These are phyloP conservation scores for Cryptococcus hybrid DNA, from an alignment of 1,284 basidiomycete species.

Conservation along the genomic window DNA sequence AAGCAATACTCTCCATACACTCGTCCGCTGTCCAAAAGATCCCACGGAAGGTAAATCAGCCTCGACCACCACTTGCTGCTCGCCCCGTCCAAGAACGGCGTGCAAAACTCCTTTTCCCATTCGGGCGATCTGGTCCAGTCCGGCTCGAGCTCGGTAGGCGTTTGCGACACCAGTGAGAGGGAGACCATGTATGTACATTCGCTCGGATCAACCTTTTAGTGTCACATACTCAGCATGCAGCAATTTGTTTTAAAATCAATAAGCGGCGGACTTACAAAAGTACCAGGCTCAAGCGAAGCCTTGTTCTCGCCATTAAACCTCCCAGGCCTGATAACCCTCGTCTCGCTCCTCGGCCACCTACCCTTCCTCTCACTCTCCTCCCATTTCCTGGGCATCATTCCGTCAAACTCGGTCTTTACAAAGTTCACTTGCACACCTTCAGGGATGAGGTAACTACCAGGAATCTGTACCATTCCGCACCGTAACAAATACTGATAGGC, in stretches of 20 bases:
- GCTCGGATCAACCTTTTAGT: slow-evolving; percentile 58
- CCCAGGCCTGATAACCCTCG: slow-evolving; percentile 58
- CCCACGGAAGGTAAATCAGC: slow-evolving; percentile 71
- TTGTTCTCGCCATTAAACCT: slow-evolving; percentile 86
- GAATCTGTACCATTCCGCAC: slow-evolving; percentile 96
- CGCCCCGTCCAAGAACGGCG: slow-evolving; percentile 75
- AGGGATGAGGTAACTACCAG: slow-evolving; percentile 84
- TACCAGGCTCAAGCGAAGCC: slow-evolving; percentile 62
- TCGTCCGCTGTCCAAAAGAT: slow-evolving; percentile 47
- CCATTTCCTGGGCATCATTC: slow-evolving; percentile 71
- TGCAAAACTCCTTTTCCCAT: slow-evolving; percentile 76
- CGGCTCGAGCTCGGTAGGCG: slow-evolving; percentile 65
- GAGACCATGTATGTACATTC: slow-evolving; percentile 85
- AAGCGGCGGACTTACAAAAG: slow-evolving; percentile 64
- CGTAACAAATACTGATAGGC: slow-evolving; percentile 73
- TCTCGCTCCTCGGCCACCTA: slow-evolving; percentile 64
- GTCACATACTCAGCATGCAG: neutral
- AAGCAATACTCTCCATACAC: slow-evolving; percentile 57
- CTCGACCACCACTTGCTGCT: slow-evolving; percentile 69
- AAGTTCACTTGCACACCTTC: slow-evolving; percentile 78
- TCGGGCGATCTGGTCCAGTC: slow-evolving; percentile 57
- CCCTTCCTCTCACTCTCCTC: slow-evolving; percentile 21
- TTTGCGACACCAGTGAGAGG: slow-evolving; percentile 72
- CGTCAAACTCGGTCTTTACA: slow-evolving; percentile 84
- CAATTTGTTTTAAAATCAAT: neutral